Evolutionary conservation across 75 land plant genomes (phyloP).

Genomic region (Larix kaempferi): DNA sequence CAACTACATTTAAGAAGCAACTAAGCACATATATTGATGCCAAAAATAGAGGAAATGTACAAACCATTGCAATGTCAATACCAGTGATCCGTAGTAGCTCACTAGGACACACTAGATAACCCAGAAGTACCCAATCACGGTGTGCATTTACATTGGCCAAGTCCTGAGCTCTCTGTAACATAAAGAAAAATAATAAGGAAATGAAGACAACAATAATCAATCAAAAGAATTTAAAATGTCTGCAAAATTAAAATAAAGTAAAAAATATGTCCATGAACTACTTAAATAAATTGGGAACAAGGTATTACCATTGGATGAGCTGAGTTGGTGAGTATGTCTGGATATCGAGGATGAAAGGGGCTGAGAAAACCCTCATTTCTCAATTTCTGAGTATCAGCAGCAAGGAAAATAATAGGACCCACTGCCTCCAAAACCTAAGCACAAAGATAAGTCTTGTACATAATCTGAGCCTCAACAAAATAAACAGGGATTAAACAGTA

Average conservation of each 20-base stretch:
- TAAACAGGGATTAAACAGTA: not conserved
- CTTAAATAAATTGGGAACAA: not conserved
- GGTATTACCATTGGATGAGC: slow-evolving; percentile 95
- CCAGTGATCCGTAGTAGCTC: slow-evolving; percentile 93
- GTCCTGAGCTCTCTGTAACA: slow-evolving; percentile 96
- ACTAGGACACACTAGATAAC: slow-evolving; percentile 98
- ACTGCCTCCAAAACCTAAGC: slow-evolving; percentile 95
- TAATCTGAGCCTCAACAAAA: not conserved
- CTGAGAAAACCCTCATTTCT: slow-evolving; percentile 98
- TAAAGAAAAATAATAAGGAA: not conserved
- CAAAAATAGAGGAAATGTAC: slow-evolving; percentile 3
- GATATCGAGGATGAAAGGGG: slow-evolving; percentile 99
- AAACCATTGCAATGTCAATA: slow-evolving; percentile 94
- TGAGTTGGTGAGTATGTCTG: slow-evolving; percentile 97
- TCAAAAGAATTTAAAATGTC: not conserved
- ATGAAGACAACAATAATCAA: not conserved
- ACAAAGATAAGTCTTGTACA: not conserved
- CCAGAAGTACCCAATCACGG: slow-evolving; percentile 93
- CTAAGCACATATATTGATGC: slow-evolving; percentile 1
- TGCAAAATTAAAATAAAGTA: not conserved
- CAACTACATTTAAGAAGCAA: not conserved
- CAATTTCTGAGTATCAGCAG: slow-evolving; percentile 85
- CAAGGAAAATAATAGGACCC: slow-evolving; percentile 89
- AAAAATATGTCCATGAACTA: not conserved
- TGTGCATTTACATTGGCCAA: slow-evolving; percentile 83